These are phyloP conservation scores for Talaromyces sp. DNA, from an alignment of 2,329 filamentous ascomycete species.

Conservation along the genomic window DNA sequence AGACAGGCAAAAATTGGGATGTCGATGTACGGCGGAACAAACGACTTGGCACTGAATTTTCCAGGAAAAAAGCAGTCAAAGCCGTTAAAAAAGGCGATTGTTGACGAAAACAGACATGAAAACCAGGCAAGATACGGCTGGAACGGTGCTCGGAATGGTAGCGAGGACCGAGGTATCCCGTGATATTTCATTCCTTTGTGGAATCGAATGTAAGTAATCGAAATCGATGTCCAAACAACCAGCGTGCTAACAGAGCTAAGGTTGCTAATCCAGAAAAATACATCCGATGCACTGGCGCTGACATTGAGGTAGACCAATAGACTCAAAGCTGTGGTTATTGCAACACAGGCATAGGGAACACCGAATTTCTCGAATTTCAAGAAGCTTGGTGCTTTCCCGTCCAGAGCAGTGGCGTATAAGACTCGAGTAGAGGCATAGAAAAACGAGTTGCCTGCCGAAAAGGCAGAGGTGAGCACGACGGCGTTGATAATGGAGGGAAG, in stretches of 20 bases:
- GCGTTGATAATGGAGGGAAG: slow-evolving; percentile 70
- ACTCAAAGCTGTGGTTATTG: slow-evolving; percentile 36
- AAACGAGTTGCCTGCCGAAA: slow-evolving; percentile 63
- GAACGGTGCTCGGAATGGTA: slow-evolving; percentile 48
- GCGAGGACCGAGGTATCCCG: slow-evolving; percentile 29
- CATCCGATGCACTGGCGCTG: slow-evolving; percentile 26
- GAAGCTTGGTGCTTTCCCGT: slow-evolving; percentile 35
- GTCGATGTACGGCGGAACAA: slow-evolving; percentile 52
- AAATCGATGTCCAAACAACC: slow-evolving; percentile 35
- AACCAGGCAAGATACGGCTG: slow-evolving; percentile 52
- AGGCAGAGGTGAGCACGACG: slow-evolving; percentile 65
- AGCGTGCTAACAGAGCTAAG: slow-evolving; percentile 35
- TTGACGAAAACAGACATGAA: slow-evolving; percentile 42
- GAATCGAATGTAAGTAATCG: slow-evolving; percentile 48
- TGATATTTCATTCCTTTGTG: slow-evolving; percentile 49
- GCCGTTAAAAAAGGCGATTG: slow-evolving; percentile 53
- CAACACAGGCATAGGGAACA: slow-evolving; percentile 49
- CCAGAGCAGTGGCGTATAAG: slow-evolving; percentile 45
- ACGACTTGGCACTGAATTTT: slow-evolving; percentile 41
- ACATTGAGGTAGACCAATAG: slow-evolving; percentile 34
- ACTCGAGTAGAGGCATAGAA: slow-evolving; percentile 50
- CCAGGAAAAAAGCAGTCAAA: slow-evolving; percentile 51
- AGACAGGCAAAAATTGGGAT: slow-evolving; percentile 47
- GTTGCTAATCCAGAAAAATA: slow-evolving; percentile 40
- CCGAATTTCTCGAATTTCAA: slow-evolving; percentile 38